Conservation (phyloP, 768 basidiomycete species). For the Clavaria fumosa region DNA sequence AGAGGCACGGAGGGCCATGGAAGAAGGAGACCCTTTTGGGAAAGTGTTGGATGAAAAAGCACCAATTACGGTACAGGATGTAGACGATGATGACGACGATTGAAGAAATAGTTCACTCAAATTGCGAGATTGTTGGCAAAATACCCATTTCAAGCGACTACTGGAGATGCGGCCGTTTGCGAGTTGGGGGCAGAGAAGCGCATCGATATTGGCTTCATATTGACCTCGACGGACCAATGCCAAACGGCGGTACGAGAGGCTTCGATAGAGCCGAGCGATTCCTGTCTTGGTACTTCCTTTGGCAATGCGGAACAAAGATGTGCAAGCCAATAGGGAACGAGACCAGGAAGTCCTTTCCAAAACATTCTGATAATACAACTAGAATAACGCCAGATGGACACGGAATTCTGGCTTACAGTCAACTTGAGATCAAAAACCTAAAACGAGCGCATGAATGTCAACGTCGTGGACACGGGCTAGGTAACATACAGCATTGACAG, state of each 20-base stretch:
- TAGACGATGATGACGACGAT: slow-evolving; percentile 39
- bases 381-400: no score
- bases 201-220: slow-evolving; percentile 41
- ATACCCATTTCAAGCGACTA: background rate
- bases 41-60: slow-evolving; percentile 28
- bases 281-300: background rate
- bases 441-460: no score
- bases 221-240: slow-evolving; percentile 40
- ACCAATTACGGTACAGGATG: slow-evolving; percentile 35
- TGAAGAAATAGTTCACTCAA: slow-evolving; percentile 8
- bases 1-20: slow-evolving; percentile 28
- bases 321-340: background rate
- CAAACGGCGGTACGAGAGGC: slow-evolving; percentile 27
- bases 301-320: background rate
- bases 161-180: no score
- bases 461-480: no score
- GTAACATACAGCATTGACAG: slow-evolving; percentile 72
- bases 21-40: slow-evolving; percentile 59
- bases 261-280: slow-evolving; percentile 37
- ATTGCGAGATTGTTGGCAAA: slow-evolving; percentile 12
- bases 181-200: no score
- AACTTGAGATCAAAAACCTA: no score
- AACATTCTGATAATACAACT: no score
- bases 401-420: no score
- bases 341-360: no score